Evolutionary conservation across 176 grass and related monocot species (phyloP), one percentile per base, ranked within the genome.

Genomic region (Phyllostachys edulis): DNA sequence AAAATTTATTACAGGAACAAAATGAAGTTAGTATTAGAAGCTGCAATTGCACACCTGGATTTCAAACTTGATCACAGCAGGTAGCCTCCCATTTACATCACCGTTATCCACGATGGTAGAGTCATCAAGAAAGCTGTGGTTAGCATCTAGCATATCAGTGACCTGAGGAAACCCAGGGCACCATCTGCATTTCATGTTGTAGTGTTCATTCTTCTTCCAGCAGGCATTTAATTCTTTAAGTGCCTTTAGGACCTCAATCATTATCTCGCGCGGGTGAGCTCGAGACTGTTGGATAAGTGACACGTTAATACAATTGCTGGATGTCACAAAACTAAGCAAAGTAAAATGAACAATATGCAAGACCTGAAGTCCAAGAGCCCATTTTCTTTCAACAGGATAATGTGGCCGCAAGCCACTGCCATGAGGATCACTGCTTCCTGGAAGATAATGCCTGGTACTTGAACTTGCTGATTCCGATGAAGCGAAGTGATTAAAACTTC

Each of bases 331-430:
- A 86, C 62, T 60, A 76, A 77, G 51, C 13, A 34, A 72, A 72
- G 39, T 27, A 67, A 84, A 84, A 59, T 69, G 50, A 73, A 77
- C 15, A 72, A 56, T 77, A 81, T 80, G 65, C 20, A 84, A 40
- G 9, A 96, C 96, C 96, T 99, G 96, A 82, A 99, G 96, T 77
- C 96, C 96, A 80, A 99, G 96, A 84, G 96, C 93, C 96, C 96
- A 99, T 89, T 96, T 99, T 89, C 85, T 99, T 85, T 96, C 91
- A 78, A 76, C 78, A 56, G 88, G 83, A 73, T 77, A 85, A 73
- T 88, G 88, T 83, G 87, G 73, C 65, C 80, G 84, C 67, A 76
- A 87, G 27, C 46, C 67, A 29, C 73, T 87, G 41, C 83, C 87
- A 84, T 92, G 93, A 72, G 77, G 78, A 80, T 92, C 93, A 83